These are phyloP conservation scores for Metschnikowia proteae DNA, from an alignment of 805 yeast genomes.

Conservation along the genomic window DNA sequence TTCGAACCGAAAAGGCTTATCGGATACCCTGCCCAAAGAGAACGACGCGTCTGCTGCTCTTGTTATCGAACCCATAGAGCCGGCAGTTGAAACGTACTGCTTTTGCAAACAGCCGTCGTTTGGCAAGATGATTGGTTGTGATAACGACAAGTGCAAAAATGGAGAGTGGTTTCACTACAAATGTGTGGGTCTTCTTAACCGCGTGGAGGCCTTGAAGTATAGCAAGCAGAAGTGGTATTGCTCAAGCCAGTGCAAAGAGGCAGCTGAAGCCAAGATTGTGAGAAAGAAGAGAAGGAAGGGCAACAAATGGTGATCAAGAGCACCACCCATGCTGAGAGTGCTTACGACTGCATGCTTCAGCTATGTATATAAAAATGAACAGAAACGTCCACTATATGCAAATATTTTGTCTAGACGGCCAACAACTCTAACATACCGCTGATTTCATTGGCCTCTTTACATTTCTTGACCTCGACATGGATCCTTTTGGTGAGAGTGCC, in stretches of 20 bases:
- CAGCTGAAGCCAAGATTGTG: conserved; percentile 5
- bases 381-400: conserved; percentile 3
- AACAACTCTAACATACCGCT: conserved; percentile 92
- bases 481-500: conserved; percentile 58
- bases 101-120: conserved; percentile 27
- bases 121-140: conserved; percentile 32
- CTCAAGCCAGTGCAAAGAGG: conserved; percentile 28
- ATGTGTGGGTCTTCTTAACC: conserved; percentile 38
- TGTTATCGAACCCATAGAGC: conserved; percentile 5
- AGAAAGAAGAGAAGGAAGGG: conserved; percentile 6
- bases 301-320: conserved; percentile 1
- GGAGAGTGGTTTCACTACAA: conserved; percentile 48
- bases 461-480: conserved; percentile 65
- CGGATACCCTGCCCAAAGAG: neutral
- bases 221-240: conserved; percentile 40
- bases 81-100: conserved; percentile 16
- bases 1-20: neutral
- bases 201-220: conserved; percentile 36
- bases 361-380: conserved; percentile 3
- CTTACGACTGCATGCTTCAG: neutral
- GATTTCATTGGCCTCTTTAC: conserved; percentile 82
- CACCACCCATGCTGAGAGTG: neutral
- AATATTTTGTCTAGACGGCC: conserved; percentile 39
- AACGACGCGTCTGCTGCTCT: neutral
- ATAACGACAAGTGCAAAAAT: conserved; percentile 34